Conservation (phyloP, 768 basidiomycete genomes). For the Boletus insuetus region DNA sequence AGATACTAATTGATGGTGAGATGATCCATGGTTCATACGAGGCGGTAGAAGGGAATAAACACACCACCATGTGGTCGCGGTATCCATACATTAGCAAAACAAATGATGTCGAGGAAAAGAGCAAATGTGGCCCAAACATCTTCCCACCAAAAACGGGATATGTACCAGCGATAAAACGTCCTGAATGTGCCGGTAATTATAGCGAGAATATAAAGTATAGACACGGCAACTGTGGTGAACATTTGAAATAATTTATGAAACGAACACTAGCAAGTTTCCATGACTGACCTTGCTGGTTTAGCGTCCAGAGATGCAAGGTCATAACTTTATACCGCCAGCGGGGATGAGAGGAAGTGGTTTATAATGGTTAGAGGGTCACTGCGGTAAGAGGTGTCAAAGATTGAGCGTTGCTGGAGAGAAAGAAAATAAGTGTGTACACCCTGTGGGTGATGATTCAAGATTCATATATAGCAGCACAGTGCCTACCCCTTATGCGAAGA, state of each 20-base stretch:
- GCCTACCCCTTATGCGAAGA: background rate
- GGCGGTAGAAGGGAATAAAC: background rate
- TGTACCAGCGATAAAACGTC: background rate
- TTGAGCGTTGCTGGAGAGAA: too few relatives aligned
- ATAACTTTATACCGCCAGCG: too few relatives aligned
- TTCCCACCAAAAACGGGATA: constrained; percentile 3
- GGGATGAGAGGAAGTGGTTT: too few relatives aligned
- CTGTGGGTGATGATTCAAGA: too few relatives aligned
- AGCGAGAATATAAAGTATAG: background rate
- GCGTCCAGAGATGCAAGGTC: background rate
- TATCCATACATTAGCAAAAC: background rate
- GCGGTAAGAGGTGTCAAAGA: background rate
- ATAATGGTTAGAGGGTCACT: too few relatives aligned
- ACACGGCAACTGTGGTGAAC: background rate
- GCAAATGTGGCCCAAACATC: background rate
- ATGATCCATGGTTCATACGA: background rate
- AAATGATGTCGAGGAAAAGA: background rate
- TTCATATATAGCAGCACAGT: too few relatives aligned
- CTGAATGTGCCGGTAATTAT: background rate
- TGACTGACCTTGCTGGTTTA: background rate
- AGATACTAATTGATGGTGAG: background rate
- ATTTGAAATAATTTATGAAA: background rate
- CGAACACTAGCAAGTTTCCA: too few relatives aligned
- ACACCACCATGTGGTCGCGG: background rate
- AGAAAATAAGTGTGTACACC: too few relatives aligned